Percentiles rank a stretch among this genome's conserved stretches.
These are phyloP conservation scores for Talaromyces sp. DNA, from an alignment of 2,329 filamentous ascomycete species.

Conservation along the genomic window DNA sequence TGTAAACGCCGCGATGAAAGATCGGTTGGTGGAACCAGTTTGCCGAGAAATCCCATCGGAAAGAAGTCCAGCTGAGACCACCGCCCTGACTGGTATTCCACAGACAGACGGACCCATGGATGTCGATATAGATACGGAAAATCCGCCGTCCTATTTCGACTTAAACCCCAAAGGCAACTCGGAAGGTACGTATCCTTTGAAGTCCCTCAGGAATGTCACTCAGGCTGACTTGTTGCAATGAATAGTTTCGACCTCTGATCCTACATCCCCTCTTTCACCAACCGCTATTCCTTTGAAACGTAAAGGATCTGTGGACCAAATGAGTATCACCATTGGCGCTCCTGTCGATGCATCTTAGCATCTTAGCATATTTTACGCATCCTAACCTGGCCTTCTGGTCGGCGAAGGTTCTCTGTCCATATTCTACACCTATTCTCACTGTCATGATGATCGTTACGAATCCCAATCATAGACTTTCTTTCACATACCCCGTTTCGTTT, in stretches of 20 bases:
- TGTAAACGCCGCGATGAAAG: conserved; percentile 64
- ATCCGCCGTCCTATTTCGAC: conserved; percentile 31
- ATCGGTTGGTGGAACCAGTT: conserved; percentile 57
- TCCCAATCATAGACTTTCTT: not conserved
- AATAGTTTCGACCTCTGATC: not conserved
- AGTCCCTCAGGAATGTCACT: not conserved
- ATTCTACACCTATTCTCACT: not conserved
- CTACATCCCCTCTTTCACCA: conserved; percentile 20
- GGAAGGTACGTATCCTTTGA: conserved; percentile 29
- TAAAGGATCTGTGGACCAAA: conserved; percentile 27
- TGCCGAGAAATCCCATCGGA: conserved; percentile 40
- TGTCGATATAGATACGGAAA: conserved; percentile 21
- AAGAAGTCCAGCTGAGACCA: not conserved
- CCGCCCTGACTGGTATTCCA: conserved; percentile 4
- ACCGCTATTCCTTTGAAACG: conserved; percentile 34
- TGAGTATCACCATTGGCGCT: conserved; percentile 15
- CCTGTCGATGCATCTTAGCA: conserved; percentile 3
- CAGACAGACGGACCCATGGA: conserved; percentile 22
- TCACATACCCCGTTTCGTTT: not conserved
- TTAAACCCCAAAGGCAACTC: conserved; percentile 21
- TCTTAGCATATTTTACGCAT: not conserved
- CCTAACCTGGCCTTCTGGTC: no score
- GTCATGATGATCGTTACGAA: not conserved
- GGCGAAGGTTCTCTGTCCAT: not conserved
- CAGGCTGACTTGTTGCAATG: not conserved